A percentile compares a stretch with the other conserved stretches of the same genome.
phyloP scores from a whole-genome alignment of 257 asterid species.

The Solanum etuberosum region DNA sequence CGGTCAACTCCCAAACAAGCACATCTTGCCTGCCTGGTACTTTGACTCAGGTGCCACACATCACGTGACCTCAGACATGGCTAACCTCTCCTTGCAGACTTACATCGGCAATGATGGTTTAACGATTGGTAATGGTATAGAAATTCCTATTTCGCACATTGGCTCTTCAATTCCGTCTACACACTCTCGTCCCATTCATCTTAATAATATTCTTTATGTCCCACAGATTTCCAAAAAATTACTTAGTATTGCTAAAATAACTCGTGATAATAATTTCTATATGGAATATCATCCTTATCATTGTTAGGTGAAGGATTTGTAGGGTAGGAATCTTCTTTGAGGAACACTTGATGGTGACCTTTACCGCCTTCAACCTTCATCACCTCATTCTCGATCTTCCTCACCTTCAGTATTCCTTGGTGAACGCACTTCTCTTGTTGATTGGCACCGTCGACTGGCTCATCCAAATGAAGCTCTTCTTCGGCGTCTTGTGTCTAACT shows the following conservation, averaged over 20 bases:
- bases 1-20: no score
- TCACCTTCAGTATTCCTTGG: not conserved
- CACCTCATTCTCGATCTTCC: not conserved
- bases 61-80: not conserved
- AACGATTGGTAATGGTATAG: not conserved
- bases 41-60: not conserved
- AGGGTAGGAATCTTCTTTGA: not conserved
- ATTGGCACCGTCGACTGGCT: not conserved
- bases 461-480: not conserved
- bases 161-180: not conserved
- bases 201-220: not conserved
- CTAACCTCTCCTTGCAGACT: not conserved
- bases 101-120: not conserved
- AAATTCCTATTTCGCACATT: not conserved
- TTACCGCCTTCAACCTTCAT: not conserved
- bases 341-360: not conserved
- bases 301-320: no score
- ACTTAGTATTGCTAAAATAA: not conserved
- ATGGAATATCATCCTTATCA: not conserved
- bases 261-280: no score
- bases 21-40: no score
- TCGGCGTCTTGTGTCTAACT: not conserved
- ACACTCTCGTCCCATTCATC: not conserved
- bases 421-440: not conserved
- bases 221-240: not conserved